These are phyloP conservation scores for Sordariomycetes sp. DNA, from an alignment of 2,329 filamentous ascomycete genomes.

Conservation along the genomic window DNA sequence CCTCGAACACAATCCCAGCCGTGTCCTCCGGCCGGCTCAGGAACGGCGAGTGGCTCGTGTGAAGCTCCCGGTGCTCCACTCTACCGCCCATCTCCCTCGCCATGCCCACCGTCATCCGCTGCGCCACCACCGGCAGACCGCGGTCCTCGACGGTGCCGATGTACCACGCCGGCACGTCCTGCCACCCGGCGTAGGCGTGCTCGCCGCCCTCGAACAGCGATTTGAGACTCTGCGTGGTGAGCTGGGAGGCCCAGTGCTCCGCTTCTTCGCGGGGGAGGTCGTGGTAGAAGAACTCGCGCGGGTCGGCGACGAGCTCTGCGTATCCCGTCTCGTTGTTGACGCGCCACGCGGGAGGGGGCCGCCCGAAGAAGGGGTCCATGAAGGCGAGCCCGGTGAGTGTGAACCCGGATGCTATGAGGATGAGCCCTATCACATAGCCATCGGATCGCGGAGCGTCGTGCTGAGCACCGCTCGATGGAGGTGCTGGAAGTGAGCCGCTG, in stretches of 20 bases:
- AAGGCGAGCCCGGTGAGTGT: conserved; percentile 24
- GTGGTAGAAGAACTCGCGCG: conserved; percentile 35
- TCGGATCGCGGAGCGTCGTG: background rate
- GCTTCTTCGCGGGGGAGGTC: conserved; percentile 33
- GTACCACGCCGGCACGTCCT: conserved; percentile 34
- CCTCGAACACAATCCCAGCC: conserved; percentile 19
- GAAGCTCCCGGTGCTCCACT: conserved; percentile 27
- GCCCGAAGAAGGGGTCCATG: conserved; percentile 27
- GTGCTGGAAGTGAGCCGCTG: background rate
- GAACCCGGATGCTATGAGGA: conserved; percentile 33
- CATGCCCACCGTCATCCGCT: conserved; percentile 23
- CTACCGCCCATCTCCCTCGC: conserved; percentile 24
- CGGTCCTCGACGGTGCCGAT: conserved; percentile 29
- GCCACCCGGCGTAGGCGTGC: conserved; percentile 32
- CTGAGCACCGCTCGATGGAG: background rate
- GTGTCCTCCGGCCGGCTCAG: conserved; percentile 31
- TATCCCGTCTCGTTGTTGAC: conserved; percentile 27
- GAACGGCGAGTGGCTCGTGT: conserved; percentile 37
- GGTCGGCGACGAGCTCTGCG: conserved; percentile 24
- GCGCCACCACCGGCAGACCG: conserved; percentile 25
- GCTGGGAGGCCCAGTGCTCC: conserved; percentile 26
- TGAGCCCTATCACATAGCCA: conserved; percentile 30
- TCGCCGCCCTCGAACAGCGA: conserved; percentile 33
- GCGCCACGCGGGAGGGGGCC: conserved; percentile 29
- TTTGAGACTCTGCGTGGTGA: conserved; percentile 28